These are phyloP conservation scores for Suillus sp. DNA, from an alignment of 768 basidiomycete species.

Conservation along the genomic window DNA sequence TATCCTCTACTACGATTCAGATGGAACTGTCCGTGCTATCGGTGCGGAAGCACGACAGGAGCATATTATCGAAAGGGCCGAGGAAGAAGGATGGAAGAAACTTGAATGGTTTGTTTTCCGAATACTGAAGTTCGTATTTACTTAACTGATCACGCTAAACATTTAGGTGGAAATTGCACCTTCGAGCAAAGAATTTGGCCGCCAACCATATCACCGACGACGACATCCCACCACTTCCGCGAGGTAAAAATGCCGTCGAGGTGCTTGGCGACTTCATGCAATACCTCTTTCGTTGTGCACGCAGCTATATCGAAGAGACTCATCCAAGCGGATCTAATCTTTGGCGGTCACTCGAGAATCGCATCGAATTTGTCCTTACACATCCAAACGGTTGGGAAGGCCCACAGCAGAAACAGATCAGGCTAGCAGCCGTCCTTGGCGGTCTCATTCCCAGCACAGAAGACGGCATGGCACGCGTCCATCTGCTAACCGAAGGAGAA, in stretches of 20 bases:
- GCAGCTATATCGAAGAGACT: slow-evolving; percentile 49
- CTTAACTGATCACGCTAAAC: not conserved
- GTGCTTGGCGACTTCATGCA: slow-evolving; percentile 50
- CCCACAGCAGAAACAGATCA: slow-evolving; percentile 56
- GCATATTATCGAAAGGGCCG: slow-evolving; percentile 40
- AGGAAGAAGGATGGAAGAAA: slow-evolving; percentile 48
- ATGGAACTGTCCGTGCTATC: slow-evolving; percentile 41
- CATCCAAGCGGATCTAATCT: slow-evolving; percentile 45
- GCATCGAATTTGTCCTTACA: slow-evolving; percentile 53
- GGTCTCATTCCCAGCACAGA: slow-evolving; percentile 48
- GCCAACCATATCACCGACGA: slow-evolving; percentile 34
- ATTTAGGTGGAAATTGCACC: slow-evolving; percentile 40
- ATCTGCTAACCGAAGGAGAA: slow-evolving; percentile 66
- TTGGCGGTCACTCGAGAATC: slow-evolving; percentile 46
- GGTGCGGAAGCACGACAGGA: slow-evolving; percentile 49
- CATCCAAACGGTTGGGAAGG: slow-evolving; percentile 73
- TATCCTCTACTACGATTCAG: slow-evolving; percentile 47
- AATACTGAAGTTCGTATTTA: not conserved
- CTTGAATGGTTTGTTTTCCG: slow-evolving; percentile 43
- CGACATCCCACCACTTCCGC: slow-evolving; percentile 44
- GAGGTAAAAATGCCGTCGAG: slow-evolving; percentile 41
- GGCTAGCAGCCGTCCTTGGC: slow-evolving; percentile 52
- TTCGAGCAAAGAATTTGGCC: slow-evolving; percentile 37
- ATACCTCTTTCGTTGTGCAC: slow-evolving; percentile 47
- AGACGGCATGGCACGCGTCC: slow-evolving; percentile 44